A percentile compares a stretch with the other conserved stretches of the same genome.
Conservation (phyloP, 345 rosid species). For the Camelina hispida region DNA sequence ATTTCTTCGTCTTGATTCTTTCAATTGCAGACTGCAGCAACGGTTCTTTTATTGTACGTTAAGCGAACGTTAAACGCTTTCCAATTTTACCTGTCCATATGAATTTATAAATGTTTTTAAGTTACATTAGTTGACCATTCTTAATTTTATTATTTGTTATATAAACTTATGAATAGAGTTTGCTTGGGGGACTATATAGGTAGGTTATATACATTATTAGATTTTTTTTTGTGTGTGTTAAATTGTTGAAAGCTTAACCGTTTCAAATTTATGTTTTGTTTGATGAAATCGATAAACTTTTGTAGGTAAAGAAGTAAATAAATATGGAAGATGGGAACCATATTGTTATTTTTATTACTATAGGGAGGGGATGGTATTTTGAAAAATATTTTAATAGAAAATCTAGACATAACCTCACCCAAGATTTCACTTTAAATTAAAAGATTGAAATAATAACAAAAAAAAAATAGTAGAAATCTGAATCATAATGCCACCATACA, state of each 20-base stretch:
- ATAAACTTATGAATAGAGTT: background rate
- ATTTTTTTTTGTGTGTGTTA: background rate
- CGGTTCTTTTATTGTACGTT: slow-evolving; percentile 45
- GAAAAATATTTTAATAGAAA: slow-evolving; percentile 13
- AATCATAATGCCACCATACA: slow-evolving; percentile 38
- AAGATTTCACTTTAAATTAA: slow-evolving; percentile 32
- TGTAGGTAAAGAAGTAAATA: background rate
- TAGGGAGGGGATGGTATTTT: slow-evolving; percentile 9
- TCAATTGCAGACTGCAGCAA: slow-evolving; percentile 46
- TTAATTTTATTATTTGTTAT: background rate
- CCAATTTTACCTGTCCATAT: slow-evolving; percentile 25
- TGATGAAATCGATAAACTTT: slow-evolving; percentile 13
- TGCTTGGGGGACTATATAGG: background rate
- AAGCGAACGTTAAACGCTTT: slow-evolving; percentile 46
- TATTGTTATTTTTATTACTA: background rate
- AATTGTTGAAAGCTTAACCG: background rate
- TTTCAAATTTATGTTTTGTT: background rate
- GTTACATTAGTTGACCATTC: slow-evolving; percentile 25
- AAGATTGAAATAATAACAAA: slow-evolving; percentile 14
- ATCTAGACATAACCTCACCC: slow-evolving; percentile 21
- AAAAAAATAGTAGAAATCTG: background rate
- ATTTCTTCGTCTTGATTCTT: slow-evolving; percentile 33
- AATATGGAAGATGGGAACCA: background rate
- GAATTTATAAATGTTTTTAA: background rate
- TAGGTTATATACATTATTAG: background rate